Evolutionary conservation across 2,329 filamentous ascomycete genomes (phyloP).

Genomic region (Claviceps monticola): DNA sequence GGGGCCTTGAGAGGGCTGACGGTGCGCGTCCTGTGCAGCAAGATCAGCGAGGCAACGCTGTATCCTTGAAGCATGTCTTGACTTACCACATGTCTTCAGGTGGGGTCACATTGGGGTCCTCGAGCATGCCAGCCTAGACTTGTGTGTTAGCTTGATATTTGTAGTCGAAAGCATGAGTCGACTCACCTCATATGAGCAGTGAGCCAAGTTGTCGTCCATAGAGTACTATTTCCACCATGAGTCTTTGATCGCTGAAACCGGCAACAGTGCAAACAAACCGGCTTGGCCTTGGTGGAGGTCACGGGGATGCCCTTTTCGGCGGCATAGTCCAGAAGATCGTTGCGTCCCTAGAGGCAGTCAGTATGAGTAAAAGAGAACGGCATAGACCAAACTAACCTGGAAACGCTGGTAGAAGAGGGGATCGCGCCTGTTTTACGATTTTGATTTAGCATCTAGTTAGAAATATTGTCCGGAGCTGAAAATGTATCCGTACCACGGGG

Average conservation of each 20-base stretch:
- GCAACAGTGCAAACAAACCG: background rate
- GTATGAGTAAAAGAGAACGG: background rate
- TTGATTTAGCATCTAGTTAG: background rate
- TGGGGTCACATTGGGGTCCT: background rate
- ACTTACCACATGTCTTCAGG: constrained; percentile 1
- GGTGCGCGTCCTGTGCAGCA: constrained; percentile 1
- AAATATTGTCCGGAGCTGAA: background rate
- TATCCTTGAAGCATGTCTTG: background rate
- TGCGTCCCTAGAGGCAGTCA: constrained; percentile 1
- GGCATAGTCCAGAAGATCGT: constrained; percentile 2
- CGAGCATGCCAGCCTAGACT: constrained; percentile 1
- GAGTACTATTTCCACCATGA: background rate
- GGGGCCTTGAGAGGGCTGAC: constrained; percentile 1
- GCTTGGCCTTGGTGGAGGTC: constrained; percentile 2
- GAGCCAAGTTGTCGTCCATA: constrained; percentile 4
- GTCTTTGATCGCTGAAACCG: background rate
- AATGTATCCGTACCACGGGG: background rate
- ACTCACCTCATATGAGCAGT: constrained; percentile 1
- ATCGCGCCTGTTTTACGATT: background rate
- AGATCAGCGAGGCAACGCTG: background rate
- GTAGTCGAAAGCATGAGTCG: background rate
- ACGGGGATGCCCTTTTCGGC: constrained; percentile 2
- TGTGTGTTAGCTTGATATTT: background rate
- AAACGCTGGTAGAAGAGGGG: constrained; percentile 1
- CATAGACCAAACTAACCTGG: background rate